Evolutionary conservation across 2,329 filamentous ascomycete species (phyloP), one percentile per base, ranked within the genome.

Genomic region (Clarireedia homoeocarpa): DNA sequence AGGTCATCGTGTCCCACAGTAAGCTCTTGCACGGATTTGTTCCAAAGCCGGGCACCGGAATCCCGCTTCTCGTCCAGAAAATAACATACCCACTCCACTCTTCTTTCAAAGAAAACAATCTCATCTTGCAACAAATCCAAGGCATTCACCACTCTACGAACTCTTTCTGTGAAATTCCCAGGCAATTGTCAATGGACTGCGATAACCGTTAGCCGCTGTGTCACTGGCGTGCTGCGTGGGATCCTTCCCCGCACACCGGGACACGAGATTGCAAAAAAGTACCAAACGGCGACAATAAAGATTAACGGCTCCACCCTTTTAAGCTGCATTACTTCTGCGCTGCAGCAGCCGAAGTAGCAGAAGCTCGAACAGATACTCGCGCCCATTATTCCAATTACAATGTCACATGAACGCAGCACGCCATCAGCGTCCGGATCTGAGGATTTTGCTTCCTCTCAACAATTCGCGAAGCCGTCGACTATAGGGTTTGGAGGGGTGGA

Each of bases 211-310:
- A 81, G 75, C 63, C 70, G 64, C 65, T 67, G 72, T 72, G 71
- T 73, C 70, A 75, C 75, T 77, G 77, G 76, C 75, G 77, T 78
- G 76, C 78, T 74, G 77, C 75, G 76, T 76, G 78, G 77, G 77
- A 78, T 71, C 71, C 66, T 76, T 77, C 75, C 78, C 78, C 78
- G 78, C 78, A 79, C 75, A 75, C 76, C 75, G 75, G 70, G 75
- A 67, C 71, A 72, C 71, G 66, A 67, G 62, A 68, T 65, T 67
- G 63, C 56, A 57, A 64, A 62, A 51, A 57, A 52, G 20, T 54
- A 50, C 44, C 58, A 55, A 50, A 51, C 58, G 58, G 51, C 63
- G 55, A 63, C 57, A 61, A 58, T 14, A 57, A 61, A 36, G 42
- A 44, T 26, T 68, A 66, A 40, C 38, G 38, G 38, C 38, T 40